Percentiles rank a stretch among this genome's conserved stretches.
phyloP scores from a whole-genome alignment of 1,284 basidiomycete species.

The Trichosporon sp. region DNA sequence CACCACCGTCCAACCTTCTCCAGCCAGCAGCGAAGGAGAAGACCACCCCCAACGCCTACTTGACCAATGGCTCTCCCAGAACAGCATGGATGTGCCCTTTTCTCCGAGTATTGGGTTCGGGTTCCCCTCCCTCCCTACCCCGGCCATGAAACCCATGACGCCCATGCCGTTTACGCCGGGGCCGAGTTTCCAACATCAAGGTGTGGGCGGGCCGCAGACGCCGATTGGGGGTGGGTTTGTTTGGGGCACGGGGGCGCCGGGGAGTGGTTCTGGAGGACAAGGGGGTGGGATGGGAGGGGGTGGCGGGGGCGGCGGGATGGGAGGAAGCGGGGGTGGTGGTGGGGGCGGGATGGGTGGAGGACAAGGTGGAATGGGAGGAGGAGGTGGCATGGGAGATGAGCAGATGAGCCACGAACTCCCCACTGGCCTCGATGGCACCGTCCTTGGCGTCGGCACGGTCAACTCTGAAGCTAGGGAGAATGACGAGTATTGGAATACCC shows the following conservation, averaged over 20 bases:
- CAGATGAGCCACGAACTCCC: neutral
- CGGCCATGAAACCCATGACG: neutral
- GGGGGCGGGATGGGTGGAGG: no score
- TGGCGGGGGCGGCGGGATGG: no score
- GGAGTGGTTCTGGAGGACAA: no score
- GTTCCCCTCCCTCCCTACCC: neutral
- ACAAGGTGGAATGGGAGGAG: neutral
- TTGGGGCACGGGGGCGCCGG: no score
- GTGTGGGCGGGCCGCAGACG: neutral
- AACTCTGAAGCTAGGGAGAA: conserved; percentile 22
- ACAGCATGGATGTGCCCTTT: conserved; percentile 12
- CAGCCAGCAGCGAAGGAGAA: conserved; percentile 26
- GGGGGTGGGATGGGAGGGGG: no score
- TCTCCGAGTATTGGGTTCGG: neutral
- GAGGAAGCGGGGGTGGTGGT: no score
- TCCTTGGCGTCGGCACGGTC: conserved; percentile 6
- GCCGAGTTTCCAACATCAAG: neutral
- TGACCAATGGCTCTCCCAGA: conserved; percentile 46
- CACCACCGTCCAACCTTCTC: conserved; percentile 13
- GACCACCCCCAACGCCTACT: conserved; percentile 46
- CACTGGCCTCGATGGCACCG: conserved; percentile 15
- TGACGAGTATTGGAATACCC: conserved; percentile 48
- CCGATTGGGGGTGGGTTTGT: no score
- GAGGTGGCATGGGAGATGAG: conserved; percentile 2
- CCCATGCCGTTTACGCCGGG: neutral